A percentile compares a stretch with the other conserved stretches of the same genome.
These are phyloP conservation scores for Sapria himalayana DNA, from an alignment of 345 rosid genomes.

Conservation along the genomic window DNA sequence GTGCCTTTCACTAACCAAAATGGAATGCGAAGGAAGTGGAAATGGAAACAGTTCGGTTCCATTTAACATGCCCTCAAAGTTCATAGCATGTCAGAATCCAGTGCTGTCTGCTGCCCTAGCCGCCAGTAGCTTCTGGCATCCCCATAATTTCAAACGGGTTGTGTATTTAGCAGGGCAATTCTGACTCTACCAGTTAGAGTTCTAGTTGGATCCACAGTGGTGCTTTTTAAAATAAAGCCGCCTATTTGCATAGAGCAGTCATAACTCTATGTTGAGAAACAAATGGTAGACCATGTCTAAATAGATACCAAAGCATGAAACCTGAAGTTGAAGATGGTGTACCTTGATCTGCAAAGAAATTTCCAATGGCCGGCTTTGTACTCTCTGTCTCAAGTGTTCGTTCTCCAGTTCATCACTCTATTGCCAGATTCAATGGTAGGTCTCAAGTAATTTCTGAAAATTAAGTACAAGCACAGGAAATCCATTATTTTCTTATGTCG, in stretches of 20 bases:
- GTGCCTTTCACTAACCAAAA: too few relatives aligned
- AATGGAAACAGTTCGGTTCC: too few relatives aligned
- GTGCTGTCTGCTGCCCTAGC: constrained; percentile 51
- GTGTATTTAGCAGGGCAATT: constrained; percentile 28
- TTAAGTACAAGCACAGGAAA: constrained; percentile 24
- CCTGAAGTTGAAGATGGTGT: constrained; percentile 26
- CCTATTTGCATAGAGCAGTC: constrained; percentile 22
- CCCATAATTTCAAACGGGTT: too few relatives aligned
- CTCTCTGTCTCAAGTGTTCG: constrained; percentile 37
- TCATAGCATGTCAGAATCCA: constrained; percentile 65
- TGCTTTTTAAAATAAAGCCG: constrained; percentile 40
- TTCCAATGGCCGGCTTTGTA: constrained; percentile 37
- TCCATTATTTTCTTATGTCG: constrained; percentile 23
- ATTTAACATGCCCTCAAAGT: constrained; percentile 44
- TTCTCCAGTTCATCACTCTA: constrained; percentile 61
- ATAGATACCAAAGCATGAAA: constrained; percentile 59
- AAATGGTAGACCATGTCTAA: constrained; percentile 31
- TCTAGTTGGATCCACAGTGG: constrained; percentile 38
- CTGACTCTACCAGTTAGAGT: constrained; percentile 25
- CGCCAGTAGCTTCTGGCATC: constrained; percentile 50
- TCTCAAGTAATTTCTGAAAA: constrained; percentile 30
- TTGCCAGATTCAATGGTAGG: constrained; percentile 29
- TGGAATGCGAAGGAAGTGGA: too few relatives aligned
- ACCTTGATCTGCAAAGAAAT: constrained; percentile 32
- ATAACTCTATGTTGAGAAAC: constrained; percentile 21